Percentiles rank a stretch among this genome's conserved stretches.
These are phyloP conservation scores for Magnolia changhungtana DNA, from an alignment of 164 flowering plant genomes.

Conservation along the genomic window DNA sequence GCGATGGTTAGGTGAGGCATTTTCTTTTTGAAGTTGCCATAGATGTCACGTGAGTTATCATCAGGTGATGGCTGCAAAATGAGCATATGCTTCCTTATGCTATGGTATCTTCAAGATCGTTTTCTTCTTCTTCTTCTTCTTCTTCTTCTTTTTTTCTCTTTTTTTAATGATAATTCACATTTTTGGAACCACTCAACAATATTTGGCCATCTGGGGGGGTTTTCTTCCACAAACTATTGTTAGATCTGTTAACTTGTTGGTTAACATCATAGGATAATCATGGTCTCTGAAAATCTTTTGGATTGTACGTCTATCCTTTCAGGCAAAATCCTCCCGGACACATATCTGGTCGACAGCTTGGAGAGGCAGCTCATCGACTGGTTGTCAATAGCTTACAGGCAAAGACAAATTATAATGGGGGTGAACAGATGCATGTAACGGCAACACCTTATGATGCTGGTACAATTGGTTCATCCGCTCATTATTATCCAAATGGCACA, in stretches of 20 bases:
- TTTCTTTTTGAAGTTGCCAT: background rate
- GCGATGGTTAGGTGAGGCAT: background rate
- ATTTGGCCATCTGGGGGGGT: background rate
- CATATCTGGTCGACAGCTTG: constrained; percentile 72
- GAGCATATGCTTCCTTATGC: background rate
- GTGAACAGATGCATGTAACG: constrained; percentile 20
- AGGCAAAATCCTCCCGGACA: constrained; percentile 55
- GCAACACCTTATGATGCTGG: constrained; percentile 25
- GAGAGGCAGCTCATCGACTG: constrained; percentile 84
- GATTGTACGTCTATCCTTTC: constrained; percentile 3
- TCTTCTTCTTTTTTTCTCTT: too few species aligned
- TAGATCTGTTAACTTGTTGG: background rate
- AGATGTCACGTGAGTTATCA: background rate
- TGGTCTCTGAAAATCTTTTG: background rate
- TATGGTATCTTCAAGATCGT: background rate
- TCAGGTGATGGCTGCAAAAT: background rate
- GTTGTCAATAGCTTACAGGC: constrained; percentile 67
- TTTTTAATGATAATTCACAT: background rate
- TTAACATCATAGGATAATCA: too few species aligned
- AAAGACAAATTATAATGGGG: constrained; percentile 30
- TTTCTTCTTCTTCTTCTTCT: too few species aligned
- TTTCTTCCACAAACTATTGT: background rate
- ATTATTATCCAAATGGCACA: constrained; percentile 24
- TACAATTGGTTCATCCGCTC: constrained; percentile 14
- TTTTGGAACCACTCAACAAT: background rate